phyloP scores from a whole-genome alignment of 768 basidiomycete species.

The Hericium coralloides region DNA sequence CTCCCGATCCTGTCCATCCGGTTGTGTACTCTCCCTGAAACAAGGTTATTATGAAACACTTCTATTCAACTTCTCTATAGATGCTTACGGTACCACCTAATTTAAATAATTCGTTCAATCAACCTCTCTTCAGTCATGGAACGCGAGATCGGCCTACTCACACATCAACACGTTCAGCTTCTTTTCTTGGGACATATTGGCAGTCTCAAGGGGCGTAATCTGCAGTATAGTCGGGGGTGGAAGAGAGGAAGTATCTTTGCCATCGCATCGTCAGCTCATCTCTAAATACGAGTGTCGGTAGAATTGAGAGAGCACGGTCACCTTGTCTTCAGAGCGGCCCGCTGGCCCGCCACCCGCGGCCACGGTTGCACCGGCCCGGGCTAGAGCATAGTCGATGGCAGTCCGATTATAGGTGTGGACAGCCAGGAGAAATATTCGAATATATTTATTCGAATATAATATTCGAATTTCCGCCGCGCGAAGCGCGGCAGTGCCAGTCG shows the following conservation, averaged over 20 bases:
- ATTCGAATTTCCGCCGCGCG: too few relatives aligned
- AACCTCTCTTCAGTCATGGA: not conserved
- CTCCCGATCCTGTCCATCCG: constrained; percentile 88
- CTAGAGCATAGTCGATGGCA: too few relatives aligned
- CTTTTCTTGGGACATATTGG: constrained; percentile 32
- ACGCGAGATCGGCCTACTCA: constrained; percentile 26
- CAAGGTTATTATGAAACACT: constrained; percentile 10
- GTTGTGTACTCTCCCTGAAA: constrained; percentile 81
- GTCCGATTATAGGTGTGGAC: too few relatives aligned
- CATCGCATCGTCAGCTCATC: not conserved
- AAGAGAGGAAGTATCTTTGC: not conserved
- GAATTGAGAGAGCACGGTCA: too few relatives aligned
- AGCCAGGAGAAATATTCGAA: too few relatives aligned
- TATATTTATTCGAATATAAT: too few relatives aligned
- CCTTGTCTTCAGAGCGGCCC: too few relatives aligned
- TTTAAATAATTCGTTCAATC: constrained; percentile 12
- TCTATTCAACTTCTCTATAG: not conserved
- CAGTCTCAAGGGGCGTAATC: not conserved
- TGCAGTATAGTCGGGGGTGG: too few relatives aligned
- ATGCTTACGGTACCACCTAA: constrained; percentile 38
- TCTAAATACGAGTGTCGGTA: not conserved
- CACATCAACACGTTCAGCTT: constrained; percentile 77
- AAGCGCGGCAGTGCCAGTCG: too few relatives aligned
- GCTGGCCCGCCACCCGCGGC: too few relatives aligned
- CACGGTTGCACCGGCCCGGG: too few relatives aligned